Evolutionary conservation across 768 basidiomycete species (phyloP), one percentile per base, ranked within the genome.

Genomic region (Hericium coralloides): DNA sequence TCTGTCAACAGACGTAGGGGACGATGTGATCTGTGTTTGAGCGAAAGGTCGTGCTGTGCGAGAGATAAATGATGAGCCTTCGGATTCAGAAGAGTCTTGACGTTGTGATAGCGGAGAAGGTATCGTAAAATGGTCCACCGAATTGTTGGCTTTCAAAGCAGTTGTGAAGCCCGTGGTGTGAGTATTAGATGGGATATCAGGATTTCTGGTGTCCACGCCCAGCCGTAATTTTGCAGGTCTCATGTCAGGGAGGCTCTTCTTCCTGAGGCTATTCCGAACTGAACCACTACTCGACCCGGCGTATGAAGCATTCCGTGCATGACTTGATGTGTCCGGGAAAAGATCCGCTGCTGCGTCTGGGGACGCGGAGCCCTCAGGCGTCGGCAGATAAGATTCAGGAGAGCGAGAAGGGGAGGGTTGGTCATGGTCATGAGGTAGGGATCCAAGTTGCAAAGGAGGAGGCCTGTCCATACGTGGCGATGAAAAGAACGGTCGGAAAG

Each of bases 221-320:
- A 73, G 69, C 53, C 72, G 73, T 39, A 78, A 65, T 49, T 75
- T 79, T 31, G 76, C 72, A 15, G 72, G 80, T 25, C 88, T 80
- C 49, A 95, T 73, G 66, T 97, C 92, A 7, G 94, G 93, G 56
- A 95, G 75, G 57, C 91, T 93, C 71, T 94, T 90, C 75, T 92
- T 94, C 37, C 75, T 64, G 31, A 84, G 66, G 12, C 70, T 73
- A 49, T 67, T 65, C 54, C 72, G 73, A 38, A 66, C 67, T 58
- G 72, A 66, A 59, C 61, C 70, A 59, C 64, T 72, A 56, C 57
- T 72, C 53, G 66, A 65, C 60, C 68, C 76, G 43, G 73, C 78
- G 62, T 75, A 74, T 12, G 83, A 82, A 59, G 82, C 74, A 66
- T 79, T 76, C 31, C 80, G 74, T 41, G 70, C 72, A 63, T 81